A percentile compares a stretch with the other conserved stretches of the same genome.
Evolutionary conservation across 148 eudicot genomes (phyloP).

Genomic region (Tetragonia tetragonoides): DNA sequence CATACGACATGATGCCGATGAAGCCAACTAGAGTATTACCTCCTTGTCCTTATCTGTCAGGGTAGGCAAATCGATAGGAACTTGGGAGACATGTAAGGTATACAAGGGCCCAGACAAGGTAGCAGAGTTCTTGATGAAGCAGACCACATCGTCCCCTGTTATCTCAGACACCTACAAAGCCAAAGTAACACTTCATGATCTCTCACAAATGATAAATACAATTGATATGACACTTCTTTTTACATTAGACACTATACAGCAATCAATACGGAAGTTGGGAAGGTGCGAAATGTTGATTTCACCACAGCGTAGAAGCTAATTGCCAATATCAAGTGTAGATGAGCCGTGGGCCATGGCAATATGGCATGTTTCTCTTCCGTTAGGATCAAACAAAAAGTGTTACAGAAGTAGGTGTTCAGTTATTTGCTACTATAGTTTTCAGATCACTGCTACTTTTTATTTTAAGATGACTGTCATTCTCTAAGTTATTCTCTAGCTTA

Average conservation of each 20-base stretch:
- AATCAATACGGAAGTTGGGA: no score
- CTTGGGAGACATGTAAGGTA: slow-evolving; percentile 89
- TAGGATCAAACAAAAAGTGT: no score
- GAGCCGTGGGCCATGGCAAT: not conserved
- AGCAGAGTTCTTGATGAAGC: slow-evolving; percentile 83
- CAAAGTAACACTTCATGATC: not conserved
- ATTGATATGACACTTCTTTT: no score
- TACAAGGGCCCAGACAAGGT: slow-evolving; percentile 74
- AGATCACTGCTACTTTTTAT: no score
- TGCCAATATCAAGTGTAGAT: not conserved
- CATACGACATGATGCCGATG: not conserved
- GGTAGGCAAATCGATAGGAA: slow-evolving; percentile 85
- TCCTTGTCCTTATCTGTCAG: slow-evolving; percentile 80
- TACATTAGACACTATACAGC: no score
- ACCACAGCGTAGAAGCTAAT: no score
- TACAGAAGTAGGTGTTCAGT: no score
- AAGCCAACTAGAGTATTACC: slow-evolving; percentile 31
- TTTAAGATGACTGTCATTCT: no score
- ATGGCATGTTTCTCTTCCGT: not conserved
- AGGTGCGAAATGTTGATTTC: no score
- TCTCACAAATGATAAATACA: not conserved
- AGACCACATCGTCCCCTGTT: slow-evolving; percentile 74
- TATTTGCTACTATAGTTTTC: no score
- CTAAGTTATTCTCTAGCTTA: no score
- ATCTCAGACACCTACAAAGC: slow-evolving; percentile 63